Evolutionary conservation across 441 rosid species (phyloP), one percentile per base, ranked within the genome.

Genomic region (Mallotus japonicus): DNA sequence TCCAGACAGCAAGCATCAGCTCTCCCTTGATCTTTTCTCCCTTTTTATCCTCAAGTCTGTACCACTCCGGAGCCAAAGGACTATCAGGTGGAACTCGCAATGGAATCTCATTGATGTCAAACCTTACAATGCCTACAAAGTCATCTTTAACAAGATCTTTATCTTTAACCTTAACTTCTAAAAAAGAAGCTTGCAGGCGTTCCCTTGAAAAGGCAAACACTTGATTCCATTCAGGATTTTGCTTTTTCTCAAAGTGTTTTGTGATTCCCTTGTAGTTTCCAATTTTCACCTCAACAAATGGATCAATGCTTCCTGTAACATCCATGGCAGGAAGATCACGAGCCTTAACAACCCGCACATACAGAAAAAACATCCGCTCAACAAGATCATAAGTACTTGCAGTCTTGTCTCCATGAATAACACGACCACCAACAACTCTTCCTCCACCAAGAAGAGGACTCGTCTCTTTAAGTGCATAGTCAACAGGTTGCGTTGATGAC

Each of bases 391-490:
- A 95, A 65, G 97, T 95, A 77, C 92, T 87, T 6, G 91, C 89
- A 32, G 92, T 90, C 84, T 92, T 90, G 81, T 95, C 97, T 20
- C 81, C 88, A 63, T 74, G 91, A 42, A 95, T 79, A 55, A 95
- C 97, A 13, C 96, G 94, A 6, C 99, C 97, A 16, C 93, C 96
- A 28, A 95, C 90, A 57, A 95, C 97, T 83, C 93, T 86, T 74
- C 97, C 97, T 19, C 99, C 99, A 11, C 97, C 99, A 8, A 95
- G 97, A 75, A 85, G 87, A 11, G 99, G 99, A 76, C 96, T 92
- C 17, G 97, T 95, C 87, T 95, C 99, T 73, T 95, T 92, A 50
- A 95, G 88, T 9, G 97, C 96, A 50, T 83, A 91, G 74, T 91
- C 99, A 54, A 85, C 89, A 46, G 96, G 92, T 68, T 95, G 99